Evolutionary conservation across 208 protist genomes (phyloP), one percentile per base, ranked within the genome.

Genomic region (Leishmania martiniquensis): DNA sequence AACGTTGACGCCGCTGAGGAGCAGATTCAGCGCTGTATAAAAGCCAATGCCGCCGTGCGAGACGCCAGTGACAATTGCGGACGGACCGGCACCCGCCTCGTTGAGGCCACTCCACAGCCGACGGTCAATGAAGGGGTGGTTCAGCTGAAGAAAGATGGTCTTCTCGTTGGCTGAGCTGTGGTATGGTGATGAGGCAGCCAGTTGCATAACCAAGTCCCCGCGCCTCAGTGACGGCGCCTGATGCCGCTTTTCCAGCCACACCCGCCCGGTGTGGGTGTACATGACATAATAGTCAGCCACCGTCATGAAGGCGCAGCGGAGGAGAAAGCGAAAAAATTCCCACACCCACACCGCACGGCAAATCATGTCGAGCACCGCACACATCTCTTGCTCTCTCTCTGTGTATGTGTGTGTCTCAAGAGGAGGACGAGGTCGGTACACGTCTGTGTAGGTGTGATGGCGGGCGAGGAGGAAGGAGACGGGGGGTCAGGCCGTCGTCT

Each of bases 1-100:
- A 25, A 95, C 91, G 57, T 91, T 95, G 57, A 92, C 86, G 12
- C 91, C 91, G 68, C 84, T 89, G 7, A 95, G 81, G 52, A 95
- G 76, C 37, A 95, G 80, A 59, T 91, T 81, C 0, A 95, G 80
- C 15, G 89, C 72, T 2, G 87, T 92, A 78, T 93, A 95, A 74
- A 95, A 95, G 71, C 91, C 91, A 60, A 93, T 91, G 51, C 87
- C 81, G 62, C 89, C 91, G 74, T 85, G 87, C 29, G 87, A 91
- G 0, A 95, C 75, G 42, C 86, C 87, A 0, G 91, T 93, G 39
- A 95, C 87, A 70, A 95, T 71, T 29, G 89, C 88, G 0, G 89
- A 89, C 25, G 91, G 91, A 7, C 84, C 83, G 4, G 74, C 77
- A 60, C 68, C 60, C 9, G 25, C 73, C 7, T 63, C 73, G 62